A percentile compares a stretch with the other conserved stretches of the same genome.
These are phyloP conservation scores for Nasturtium officinale DNA, from an alignment of 345 rosid genomes.

Conservation along the genomic window DNA sequence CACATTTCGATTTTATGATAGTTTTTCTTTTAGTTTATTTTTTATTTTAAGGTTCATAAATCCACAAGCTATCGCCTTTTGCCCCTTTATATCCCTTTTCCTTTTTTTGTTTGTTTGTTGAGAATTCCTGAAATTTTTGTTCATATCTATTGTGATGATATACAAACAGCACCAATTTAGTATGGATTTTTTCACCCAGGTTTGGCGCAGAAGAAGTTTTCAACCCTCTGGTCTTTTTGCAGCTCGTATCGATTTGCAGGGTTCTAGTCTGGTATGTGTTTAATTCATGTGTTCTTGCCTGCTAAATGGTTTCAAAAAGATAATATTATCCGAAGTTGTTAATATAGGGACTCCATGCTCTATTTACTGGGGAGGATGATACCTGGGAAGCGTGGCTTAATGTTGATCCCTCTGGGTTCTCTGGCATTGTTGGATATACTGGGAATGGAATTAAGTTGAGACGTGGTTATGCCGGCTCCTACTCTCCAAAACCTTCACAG, in stretches of 20 bases:
- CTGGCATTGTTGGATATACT: constrained; percentile 61
- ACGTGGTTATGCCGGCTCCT: constrained; percentile 82
- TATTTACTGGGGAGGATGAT: constrained; percentile 91
- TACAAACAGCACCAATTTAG: constrained; percentile 3
- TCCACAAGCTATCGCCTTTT: neutral
- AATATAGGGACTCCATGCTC: constrained; percentile 85
- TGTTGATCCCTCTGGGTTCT: constrained; percentile 78
- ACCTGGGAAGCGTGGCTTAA: constrained; percentile 98
- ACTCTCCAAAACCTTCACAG: constrained; percentile 82
- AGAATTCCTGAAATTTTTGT: neutral
- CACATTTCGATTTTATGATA: neutral
- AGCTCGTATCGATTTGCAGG: constrained; percentile 91
- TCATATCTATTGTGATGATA: neutral
- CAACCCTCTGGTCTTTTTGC: constrained; percentile 96
- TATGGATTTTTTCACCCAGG: constrained; percentile 51
- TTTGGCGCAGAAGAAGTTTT: constrained; percentile 95
- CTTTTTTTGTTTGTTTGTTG: neutral
- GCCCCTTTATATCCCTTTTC: neutral
- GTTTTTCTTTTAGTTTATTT: neutral
- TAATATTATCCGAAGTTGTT: constrained; percentile 22
- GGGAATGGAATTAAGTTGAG: constrained; percentile 83
- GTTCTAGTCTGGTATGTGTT: constrained; percentile 68
- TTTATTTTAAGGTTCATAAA: neutral
- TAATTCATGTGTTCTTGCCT: constrained; percentile 16
- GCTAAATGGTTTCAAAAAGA: constrained; percentile 17